A percentile compares a stretch with the other conserved stretches of the same genome.
phyloP scores from a whole-genome alignment of 2,329 filamentous ascomycete genomes.

The Diaporthe humulicola region DNA sequence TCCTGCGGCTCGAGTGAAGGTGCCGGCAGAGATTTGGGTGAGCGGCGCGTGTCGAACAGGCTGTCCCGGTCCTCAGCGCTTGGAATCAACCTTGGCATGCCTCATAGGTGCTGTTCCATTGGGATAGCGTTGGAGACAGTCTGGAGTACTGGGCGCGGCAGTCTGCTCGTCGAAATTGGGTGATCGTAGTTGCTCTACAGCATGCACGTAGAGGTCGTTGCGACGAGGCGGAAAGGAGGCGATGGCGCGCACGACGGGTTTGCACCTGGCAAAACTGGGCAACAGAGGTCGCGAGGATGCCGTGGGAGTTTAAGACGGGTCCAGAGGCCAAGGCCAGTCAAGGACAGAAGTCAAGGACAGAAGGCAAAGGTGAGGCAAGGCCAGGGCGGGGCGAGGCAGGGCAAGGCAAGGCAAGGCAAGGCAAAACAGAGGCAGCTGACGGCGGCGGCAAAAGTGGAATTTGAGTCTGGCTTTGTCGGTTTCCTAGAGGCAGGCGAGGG shows the following conservation, averaged over 20 bases:
- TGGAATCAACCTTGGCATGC: slow-evolving; percentile 39
- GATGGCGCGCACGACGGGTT: background rate
- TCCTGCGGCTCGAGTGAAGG: slow-evolving; percentile 13
- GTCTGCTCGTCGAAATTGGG: slow-evolving; percentile 8
- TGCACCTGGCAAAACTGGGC: slow-evolving; percentile 31
- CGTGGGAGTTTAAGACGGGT: background rate
- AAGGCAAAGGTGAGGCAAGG: slow-evolving; percentile 19
- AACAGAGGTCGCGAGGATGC: slow-evolving; percentile 15
- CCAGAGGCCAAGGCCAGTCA: slow-evolving; percentile 19
- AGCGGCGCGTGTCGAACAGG: slow-evolving; percentile 33
- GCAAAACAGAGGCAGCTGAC: slow-evolving; percentile 15
- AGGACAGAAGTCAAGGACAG: slow-evolving; percentile 14
- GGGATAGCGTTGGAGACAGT: background rate
- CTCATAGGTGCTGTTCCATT: slow-evolving; percentile 39
- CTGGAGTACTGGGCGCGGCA: background rate
- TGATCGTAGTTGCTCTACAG: slow-evolving; percentile 17
- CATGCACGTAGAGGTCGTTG: slow-evolving; percentile 24
- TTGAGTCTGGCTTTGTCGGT: slow-evolving; percentile 22
- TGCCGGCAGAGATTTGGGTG: slow-evolving; percentile 10
- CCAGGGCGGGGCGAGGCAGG: slow-evolving; percentile 1
- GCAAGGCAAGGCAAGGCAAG: slow-evolving; percentile 1
- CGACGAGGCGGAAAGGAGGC: background rate
- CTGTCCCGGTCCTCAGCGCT: slow-evolving; percentile 36
- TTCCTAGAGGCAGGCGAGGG: slow-evolving; percentile 11
- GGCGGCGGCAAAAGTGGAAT: slow-evolving; percentile 13